Percentiles rank a stretch among this genome's conserved stretches.
Evolutionary conservation across 345 rosid species (phyloP).

Genomic region (Lepidium sativum): DNA sequence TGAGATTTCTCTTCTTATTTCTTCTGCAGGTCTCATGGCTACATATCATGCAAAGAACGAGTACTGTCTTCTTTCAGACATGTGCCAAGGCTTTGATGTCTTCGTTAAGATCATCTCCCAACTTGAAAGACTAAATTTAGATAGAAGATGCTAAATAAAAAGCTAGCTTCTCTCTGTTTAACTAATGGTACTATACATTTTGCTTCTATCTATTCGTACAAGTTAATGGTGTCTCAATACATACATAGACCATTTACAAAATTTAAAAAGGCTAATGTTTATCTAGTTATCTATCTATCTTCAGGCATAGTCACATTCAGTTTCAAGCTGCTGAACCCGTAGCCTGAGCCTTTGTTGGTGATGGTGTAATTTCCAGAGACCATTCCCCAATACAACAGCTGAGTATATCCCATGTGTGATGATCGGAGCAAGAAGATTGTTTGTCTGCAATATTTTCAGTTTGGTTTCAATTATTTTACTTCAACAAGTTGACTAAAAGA

Average conservation of each 20-base stretch:
- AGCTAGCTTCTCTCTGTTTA: slow-evolving; percentile 8
- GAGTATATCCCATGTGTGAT: slow-evolving; percentile 92
- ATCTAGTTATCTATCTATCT: slow-evolving; percentile 2
- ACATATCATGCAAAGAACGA: slow-evolving; percentile 96
- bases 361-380: slow-evolving; percentile 86
- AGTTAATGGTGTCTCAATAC: slow-evolving; percentile 18
- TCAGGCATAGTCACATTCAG: slow-evolving; percentile 25
- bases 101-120: slow-evolving; percentile 68
- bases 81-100: slow-evolving; percentile 85
- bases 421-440: slow-evolving; percentile 82
- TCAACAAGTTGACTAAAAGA: not conserved
- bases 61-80: slow-evolving; percentile 83
- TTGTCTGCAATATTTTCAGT: slow-evolving; percentile 44
- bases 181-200: slow-evolving; percentile 19
- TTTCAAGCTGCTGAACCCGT: slow-evolving; percentile 53
- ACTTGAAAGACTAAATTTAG: slow-evolving; percentile 40
- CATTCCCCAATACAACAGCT: slow-evolving; percentile 75
- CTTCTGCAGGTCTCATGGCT: slow-evolving; percentile 74
- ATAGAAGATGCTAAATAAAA: not conserved
- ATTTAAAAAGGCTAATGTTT: not conserved
- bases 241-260: slow-evolving; percentile 12
- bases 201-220: slow-evolving; percentile 21
- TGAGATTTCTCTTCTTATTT: not conserved
- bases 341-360: slow-evolving; percentile 61
- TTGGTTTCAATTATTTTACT: not conserved